These are phyloP conservation scores for Amauroascus verrucosus DNA, from an alignment of 2,329 filamentous ascomycete genomes.

Conservation along the genomic window DNA sequence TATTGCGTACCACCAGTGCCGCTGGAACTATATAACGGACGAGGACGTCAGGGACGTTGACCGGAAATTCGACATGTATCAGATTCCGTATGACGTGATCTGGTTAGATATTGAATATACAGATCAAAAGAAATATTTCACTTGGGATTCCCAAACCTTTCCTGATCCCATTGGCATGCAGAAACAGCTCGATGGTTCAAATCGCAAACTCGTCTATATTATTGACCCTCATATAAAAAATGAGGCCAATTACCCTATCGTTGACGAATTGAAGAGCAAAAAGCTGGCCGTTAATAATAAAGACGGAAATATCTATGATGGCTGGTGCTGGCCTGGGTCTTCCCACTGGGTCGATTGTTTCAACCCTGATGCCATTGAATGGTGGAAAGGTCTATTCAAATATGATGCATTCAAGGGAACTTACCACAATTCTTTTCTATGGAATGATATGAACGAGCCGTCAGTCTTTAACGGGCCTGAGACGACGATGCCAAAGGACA, in stretches of 20 bases:
- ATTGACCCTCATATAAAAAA: slow-evolving; percentile 99
- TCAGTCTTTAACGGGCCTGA: slow-evolving; percentile 98
- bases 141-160: slow-evolving; percentile 86
- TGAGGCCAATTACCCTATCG: slow-evolving; percentile 62
- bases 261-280: slow-evolving; percentile 72
- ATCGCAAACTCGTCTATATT: slow-evolving; percentile 83
- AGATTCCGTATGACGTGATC: slow-evolving; percentile 96
- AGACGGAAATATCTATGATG: slow-evolving; percentile 77
- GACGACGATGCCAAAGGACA: slow-evolving; percentile 98
- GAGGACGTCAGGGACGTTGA: slow-evolving; percentile 96
- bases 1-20: slow-evolving; percentile 90
- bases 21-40: slow-evolving; percentile 97
- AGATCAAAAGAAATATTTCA: slow-evolving; percentile 95
- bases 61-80: slow-evolving; percentile 86
- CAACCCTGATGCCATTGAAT: slow-evolving; percentile 78
- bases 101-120: slow-evolving; percentile 99
- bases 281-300: slow-evolving; percentile 82
- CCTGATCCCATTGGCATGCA: slow-evolving; percentile 77
- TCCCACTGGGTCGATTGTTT: slow-evolving; percentile 96
- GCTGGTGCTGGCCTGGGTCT: slow-evolving; percentile 97
- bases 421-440: slow-evolving; percentile 77
- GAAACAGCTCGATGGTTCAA: slow-evolving; percentile 71
- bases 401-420: slow-evolving; percentile 83
- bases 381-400: slow-evolving; percentile 85
- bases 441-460: slow-evolving; percentile 99